Conservation (phyloP, 169 alveolate genomes). For the Plasmodium blacklocki region DNA sequence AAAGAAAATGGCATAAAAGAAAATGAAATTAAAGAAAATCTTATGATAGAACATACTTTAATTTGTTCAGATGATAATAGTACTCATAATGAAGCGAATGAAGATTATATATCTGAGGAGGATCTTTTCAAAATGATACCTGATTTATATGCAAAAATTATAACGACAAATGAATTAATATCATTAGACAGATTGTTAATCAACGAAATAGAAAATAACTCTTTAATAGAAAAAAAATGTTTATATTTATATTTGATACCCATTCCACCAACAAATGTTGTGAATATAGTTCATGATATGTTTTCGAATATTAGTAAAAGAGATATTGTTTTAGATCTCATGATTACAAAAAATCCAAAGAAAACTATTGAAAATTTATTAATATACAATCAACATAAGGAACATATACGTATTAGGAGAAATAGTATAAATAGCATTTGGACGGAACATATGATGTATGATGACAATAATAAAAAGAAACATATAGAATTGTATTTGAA, state of each 20-base stretch:
- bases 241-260: constrained; percentile 70
- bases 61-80: neutral
- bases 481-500: neutral
- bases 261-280: constrained; percentile 73
- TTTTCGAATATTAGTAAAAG: constrained; percentile 40
- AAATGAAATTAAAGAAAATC: neutral
- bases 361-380: constrained; percentile 67
- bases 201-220: constrained; percentile 66
- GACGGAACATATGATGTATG: too few relatives aligned
- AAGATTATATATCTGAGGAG: constrained; percentile 1
- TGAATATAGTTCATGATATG: constrained; percentile 67
- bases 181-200: constrained; percentile 57
- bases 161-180: constrained; percentile 53
- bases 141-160: constrained; percentile 60
- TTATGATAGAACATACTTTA: neutral
- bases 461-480: too few relatives aligned
- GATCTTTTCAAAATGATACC: constrained; percentile 6
- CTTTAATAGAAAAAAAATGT: constrained; percentile 63
- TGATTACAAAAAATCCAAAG: constrained; percentile 68
- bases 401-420: neutral
- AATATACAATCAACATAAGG: constrained; percentile 4
- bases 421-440: too few relatives aligned
- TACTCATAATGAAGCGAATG: neutral
- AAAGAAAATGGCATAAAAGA: neutral
- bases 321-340: constrained; percentile 69